Evolutionary conservation across 2,329 filamentous ascomycete species (phyloP).

Genomic region (Pestalotiopsis fici): DNA sequence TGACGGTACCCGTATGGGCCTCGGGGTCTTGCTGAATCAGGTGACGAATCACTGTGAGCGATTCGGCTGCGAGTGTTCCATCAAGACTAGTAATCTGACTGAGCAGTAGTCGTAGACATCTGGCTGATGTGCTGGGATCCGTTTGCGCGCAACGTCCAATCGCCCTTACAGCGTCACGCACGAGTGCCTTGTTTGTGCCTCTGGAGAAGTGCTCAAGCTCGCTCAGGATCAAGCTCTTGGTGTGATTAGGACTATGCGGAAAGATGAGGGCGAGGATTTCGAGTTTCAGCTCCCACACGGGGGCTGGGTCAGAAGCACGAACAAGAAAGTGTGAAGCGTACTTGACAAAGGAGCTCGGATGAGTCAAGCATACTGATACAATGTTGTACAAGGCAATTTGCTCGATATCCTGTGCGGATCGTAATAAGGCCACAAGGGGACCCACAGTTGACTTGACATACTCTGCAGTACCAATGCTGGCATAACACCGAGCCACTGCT

Average conservation of each 20-base stretch:
- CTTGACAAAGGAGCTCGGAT: conserved; percentile 79
- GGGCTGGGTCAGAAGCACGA: conserved; percentile 73
- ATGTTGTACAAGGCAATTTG: conserved; percentile 92
- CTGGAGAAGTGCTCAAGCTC: conserved; percentile 93
- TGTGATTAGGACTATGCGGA: conserved; percentile 72
- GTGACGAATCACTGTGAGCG: conserved; percentile 91
- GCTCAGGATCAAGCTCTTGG: conserved; percentile 85
- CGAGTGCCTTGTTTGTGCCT: conserved; percentile 70
- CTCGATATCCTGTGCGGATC: conserved; percentile 84
- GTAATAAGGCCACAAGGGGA: conserved; percentile 81
- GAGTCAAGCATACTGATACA: conserved; percentile 81
- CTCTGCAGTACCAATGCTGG: conserved; percentile 77
- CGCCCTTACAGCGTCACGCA: conserved; percentile 86
- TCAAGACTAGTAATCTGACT: conserved; percentile 88
- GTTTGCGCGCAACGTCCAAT: conserved; percentile 92
- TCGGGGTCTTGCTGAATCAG: conserved; percentile 89
- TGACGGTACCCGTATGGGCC: conserved; percentile 80
- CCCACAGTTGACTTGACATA: conserved; percentile 78
- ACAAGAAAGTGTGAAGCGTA: conserved; percentile 91
- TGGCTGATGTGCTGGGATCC: conserved; percentile 67
- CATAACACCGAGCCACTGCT: conserved; percentile 81
- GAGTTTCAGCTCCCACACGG: conserved; percentile 89
- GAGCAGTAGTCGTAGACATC: conserved; percentile 82
- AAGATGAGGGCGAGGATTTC: conserved; percentile 92
- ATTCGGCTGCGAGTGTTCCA: conserved; percentile 85